Base-by-base conservation (phyloP, 768 basidiomycete genomes). In the Lentinula aciculospora region DNA sequence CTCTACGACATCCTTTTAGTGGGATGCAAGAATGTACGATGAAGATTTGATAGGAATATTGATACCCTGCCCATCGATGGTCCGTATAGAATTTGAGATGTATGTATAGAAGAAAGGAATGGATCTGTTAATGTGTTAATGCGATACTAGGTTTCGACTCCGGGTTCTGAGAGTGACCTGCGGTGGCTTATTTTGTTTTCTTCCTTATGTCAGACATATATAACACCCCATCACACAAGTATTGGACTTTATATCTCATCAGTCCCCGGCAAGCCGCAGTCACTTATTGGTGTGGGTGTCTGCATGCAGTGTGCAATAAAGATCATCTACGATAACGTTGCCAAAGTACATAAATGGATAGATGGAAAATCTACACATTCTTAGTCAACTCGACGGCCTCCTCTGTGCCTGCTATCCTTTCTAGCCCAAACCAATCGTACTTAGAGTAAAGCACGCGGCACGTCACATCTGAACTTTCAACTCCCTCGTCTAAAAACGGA, bases 401-500 rank as follows among this genome's bases (percentile, higher is more conserved):
- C 59, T 81, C 76, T 17, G 79, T 81, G 8, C 81, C 81, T 44
- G 86, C 88, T 57, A 98, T 89, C 66, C 95, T 79, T 76, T 97
- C 95, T 65, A 98, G 64, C 67, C 80, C 79, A 68, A 99, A 81
- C 78, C 84, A 82, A 69, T 99, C 97, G 67, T 91, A 98, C 74
- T 87, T 89, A 56, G 86, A 92, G 70, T 91, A 98, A 63, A 92
- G 66, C 12, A 91, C 82, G 32, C 85, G 81, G 61, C 86, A 88
- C 6, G 82, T 87, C n/a, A 98, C 82, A 67, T 98, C 96, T 6
- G 81, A 80, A 13, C 84, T 74, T 46, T 97, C 94, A n/a, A 97
- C 88, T 7, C 83, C 92, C 15, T 89, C 84, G 53, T 92, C 92
- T 37, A 93, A 77, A 81, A 98, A 98, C 0, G 96, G 95, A 67